Percentiles rank a stretch among this genome's conserved stretches.
Conservation (phyloP, 768 basidiomycete species). For the Leccinum longicurvipes region DNA sequence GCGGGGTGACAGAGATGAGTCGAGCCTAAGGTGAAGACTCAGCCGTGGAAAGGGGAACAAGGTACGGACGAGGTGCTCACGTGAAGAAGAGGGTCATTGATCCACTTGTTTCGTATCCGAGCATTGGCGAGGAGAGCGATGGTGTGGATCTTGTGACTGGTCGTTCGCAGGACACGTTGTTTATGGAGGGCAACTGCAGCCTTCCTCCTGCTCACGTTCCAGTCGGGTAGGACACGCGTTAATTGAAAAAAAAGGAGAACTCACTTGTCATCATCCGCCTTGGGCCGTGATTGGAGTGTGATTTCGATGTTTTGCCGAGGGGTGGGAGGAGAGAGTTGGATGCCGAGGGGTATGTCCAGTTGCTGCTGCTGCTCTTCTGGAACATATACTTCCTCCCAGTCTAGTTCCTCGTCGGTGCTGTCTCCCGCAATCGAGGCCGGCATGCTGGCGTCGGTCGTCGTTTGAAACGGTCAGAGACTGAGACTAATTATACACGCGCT, state of each 20-base stretch:
- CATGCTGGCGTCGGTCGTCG: slow-evolving; percentile 15
- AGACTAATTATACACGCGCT: slow-evolving; percentile 14
- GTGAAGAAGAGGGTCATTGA: slow-evolving; percentile 80
- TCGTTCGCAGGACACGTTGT: slow-evolving; percentile 71
- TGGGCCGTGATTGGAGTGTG: slow-evolving; percentile 50
- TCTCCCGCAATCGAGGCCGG: slow-evolving; percentile 17
- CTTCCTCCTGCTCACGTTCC: slow-evolving; percentile 41
- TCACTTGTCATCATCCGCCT: slow-evolving; percentile 45
- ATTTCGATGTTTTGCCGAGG: slow-evolving; percentile 63
- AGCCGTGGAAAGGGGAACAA: not conserved
- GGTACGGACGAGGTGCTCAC: slow-evolving; percentile 40
- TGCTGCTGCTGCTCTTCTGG: slow-evolving; percentile 31
- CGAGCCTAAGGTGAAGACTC: slow-evolving; percentile 58
- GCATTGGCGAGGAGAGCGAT: slow-evolving; percentile 76
- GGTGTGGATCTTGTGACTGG: slow-evolving; percentile 89
- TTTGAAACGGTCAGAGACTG: slow-evolving; percentile 2
- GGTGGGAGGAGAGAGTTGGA: slow-evolving; percentile 24
- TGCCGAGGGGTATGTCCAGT: slow-evolving; percentile 21
- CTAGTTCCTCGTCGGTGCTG: slow-evolving; percentile 62
- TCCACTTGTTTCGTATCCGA: slow-evolving; percentile 72
- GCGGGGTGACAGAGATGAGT: slow-evolving; percentile 81
- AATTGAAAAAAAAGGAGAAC: slow-evolving; percentile 9
- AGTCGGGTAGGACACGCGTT: slow-evolving; percentile 12
- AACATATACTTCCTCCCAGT: slow-evolving; percentile 79
- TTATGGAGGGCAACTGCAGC: slow-evolving; percentile 44